A percentile compares a stretch with the other conserved stretches of the same genome.
phyloP scores from a whole-genome alignment of 208 protist species.

The Porcisia hertigi region DNA sequence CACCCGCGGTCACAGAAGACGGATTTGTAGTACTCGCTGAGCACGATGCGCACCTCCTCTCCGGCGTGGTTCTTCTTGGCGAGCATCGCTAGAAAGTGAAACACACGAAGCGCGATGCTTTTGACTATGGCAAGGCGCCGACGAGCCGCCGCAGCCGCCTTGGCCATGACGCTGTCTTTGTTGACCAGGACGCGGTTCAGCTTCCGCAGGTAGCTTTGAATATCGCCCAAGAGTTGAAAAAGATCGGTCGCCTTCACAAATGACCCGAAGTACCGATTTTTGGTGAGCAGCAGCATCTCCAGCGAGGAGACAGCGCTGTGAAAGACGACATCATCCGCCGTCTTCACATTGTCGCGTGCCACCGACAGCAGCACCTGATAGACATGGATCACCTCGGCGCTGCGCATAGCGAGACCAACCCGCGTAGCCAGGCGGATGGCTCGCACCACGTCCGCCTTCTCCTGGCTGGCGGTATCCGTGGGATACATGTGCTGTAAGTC shows the following conservation, averaged over 20 bases:
- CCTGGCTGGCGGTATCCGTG: slow-evolving; percentile 67
- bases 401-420: slow-evolving; percentile 67
- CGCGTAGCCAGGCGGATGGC: slow-evolving; percentile 69
- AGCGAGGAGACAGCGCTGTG: slow-evolving; percentile 56
- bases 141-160: slow-evolving; percentile 50
- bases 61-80: slow-evolving; percentile 88
- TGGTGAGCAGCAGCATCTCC: slow-evolving; percentile 75
- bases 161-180: slow-evolving; percentile 45
- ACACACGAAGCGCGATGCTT: slow-evolving; percentile 60
- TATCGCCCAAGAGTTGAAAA: slow-evolving; percentile 85
- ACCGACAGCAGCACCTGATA: slow-evolving; percentile 89
- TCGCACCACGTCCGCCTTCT: slow-evolving; percentile 81
- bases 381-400: slow-evolving; percentile 71
- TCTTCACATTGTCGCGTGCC: slow-evolving; percentile 81
- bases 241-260: slow-evolving; percentile 70
- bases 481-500: slow-evolving; percentile 86
- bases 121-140: slow-evolving; percentile 72
- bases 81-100: slow-evolving; percentile 84
- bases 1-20: slow-evolving; percentile 90
- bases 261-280: slow-evolving; percentile 84
- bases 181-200: slow-evolving; percentile 49
- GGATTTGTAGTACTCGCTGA: slow-evolving; percentile 88
- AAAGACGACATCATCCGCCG: slow-evolving; percentile 80
- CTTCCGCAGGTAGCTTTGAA: slow-evolving; percentile 90
- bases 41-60: slow-evolving; percentile 80